Base-by-base conservation (phyloP, 768 basidiomycete genomes). In the Hirschioporus abietinus region DNA sequence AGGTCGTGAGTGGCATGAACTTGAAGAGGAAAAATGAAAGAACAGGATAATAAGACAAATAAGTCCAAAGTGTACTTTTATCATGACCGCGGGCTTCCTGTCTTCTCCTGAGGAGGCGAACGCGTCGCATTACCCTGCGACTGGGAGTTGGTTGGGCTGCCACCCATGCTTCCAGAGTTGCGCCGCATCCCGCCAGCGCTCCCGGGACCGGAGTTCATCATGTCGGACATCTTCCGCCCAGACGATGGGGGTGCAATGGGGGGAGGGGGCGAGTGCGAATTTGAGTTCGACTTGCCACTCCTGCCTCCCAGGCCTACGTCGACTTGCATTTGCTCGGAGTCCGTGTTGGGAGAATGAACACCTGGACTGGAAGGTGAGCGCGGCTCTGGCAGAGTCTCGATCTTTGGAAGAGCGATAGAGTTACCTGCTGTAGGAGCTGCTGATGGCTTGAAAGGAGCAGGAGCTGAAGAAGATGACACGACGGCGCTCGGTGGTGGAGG, bases 401-500 rank as follows among this genome's bases (percentile, higher is more conserved):
- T 52, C 42, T 52, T 52, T 52, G 42, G 42, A 52, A 52, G 42
- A 52, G 42, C 42, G 42, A 15, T 52, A 52, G 42, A 52, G 42
- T 52, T 52, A 52, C 42, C 42, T 52, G 42, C 42, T 52, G 42
- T 15, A 20, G 42, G 42, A 20, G 15, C 42, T 12, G 42, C 42
- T 3, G 42, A 52, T 5, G 42, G 20, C 42, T 52, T 52, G 20
- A 52, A 52, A 10, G 42, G 42, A 20, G 42, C 20, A 52, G 42
- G 17, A 35, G 60, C 17, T 12, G 25, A 35, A 6, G 12, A n/a
- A 15, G 60, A 35, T 23, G 12, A 20, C 20, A 90, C 90, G 63
- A 90, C 82, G 12, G 90, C 90, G 26, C 88, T 83, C 60, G 91
- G 90, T 72, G 91, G 91, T 26, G 89, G 88, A 58, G 91, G 91